Evolutionary conservation across 2,329 filamentous ascomycete species (phyloP).

Genomic region (Colletotrichum navitas): DNA sequence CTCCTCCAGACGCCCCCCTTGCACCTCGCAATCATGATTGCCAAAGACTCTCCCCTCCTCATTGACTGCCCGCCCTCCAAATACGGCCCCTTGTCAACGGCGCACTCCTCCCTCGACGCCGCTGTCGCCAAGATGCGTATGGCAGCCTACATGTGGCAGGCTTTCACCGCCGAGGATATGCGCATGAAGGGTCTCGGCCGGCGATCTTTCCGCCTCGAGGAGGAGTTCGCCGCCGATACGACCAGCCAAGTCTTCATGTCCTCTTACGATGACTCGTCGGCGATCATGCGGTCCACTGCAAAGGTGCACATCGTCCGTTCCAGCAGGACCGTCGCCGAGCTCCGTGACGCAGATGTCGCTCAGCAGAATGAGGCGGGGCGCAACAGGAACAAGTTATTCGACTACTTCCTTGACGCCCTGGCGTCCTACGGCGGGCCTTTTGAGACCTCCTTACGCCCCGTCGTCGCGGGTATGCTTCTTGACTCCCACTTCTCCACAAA

Average conservation of each 20-base stretch:
- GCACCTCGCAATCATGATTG: constrained; percentile 77
- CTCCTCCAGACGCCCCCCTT: constrained; percentile 71
- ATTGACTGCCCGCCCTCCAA: constrained; percentile 76
- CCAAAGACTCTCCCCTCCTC: constrained; percentile 75
- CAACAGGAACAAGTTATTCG: constrained; percentile 65
- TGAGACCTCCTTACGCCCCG: constrained; percentile 60
- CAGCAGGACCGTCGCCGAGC: constrained; percentile 74
- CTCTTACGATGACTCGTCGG: too few species aligned
- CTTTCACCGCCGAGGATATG: constrained; percentile 82
- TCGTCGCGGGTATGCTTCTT: constrained; percentile 78
- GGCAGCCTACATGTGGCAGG: constrained; percentile 82
- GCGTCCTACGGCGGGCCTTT: constrained; percentile 57
- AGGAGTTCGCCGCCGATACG: constrained; percentile 78
- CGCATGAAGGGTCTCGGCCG: constrained; percentile 76
- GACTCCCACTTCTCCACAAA: constrained; percentile 76
- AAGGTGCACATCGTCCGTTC: constrained; percentile 77
- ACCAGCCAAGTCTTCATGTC: constrained; percentile 56
- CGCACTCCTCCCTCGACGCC: constrained; percentile 65
- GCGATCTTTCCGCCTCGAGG: constrained; percentile 79
- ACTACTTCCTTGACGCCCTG: constrained; percentile 56
- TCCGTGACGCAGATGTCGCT: constrained; percentile 72
- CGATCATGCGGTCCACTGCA: constrained; percentile 52
- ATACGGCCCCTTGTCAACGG: constrained; percentile 66
- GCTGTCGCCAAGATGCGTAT: constrained; percentile 79
- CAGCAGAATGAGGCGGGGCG: constrained; percentile 70